Conservation (phyloP, 78 protist species). For the Trichosphaerium sp. region DNA sequence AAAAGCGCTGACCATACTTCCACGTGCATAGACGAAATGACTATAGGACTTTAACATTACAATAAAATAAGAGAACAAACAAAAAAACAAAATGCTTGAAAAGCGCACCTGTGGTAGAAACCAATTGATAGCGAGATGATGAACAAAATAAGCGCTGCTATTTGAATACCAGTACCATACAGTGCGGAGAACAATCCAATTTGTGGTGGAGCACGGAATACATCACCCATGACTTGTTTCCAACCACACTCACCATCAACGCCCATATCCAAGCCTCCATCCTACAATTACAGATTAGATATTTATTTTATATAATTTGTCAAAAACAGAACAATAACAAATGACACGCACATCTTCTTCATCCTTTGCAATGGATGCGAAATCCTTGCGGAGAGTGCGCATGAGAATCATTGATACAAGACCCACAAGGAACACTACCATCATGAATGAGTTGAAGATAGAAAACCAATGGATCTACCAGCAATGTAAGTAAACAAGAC, state of each 20-base stretch:
- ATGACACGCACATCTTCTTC: conserved; percentile 10
- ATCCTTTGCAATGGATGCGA: conserved; percentile 37
- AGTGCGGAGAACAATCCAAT: conserved; percentile 33
- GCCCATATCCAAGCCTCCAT: too few species aligned
- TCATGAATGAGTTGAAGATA: conserved; percentile 81
- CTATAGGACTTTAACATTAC: too few species aligned
- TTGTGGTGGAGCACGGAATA: conserved; percentile 58
- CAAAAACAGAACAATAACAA: neutral
- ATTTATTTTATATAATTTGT: too few species aligned
- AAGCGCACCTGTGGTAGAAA: conserved; percentile 19
- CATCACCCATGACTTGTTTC: conserved; percentile 70
- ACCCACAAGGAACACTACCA: conserved; percentile 78
- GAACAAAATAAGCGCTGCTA: conserved; percentile 7
- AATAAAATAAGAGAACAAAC: neutral
- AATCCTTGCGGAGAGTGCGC: conserved; percentile 63
- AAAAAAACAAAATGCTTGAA: neutral
- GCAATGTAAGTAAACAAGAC: neutral
- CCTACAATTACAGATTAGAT: neutral
- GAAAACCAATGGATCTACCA: conserved; percentile 77
- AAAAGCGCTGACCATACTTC: too few species aligned
- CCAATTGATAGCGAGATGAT: conserved; percentile 32
- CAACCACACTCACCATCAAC: too few species aligned
- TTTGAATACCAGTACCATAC: conserved; percentile 65
- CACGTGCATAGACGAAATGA: neutral
- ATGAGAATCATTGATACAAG: conserved; percentile 54